phyloP scores from a whole-genome alignment of 495 filamentous ascomycete species.

The Trichoderma gamsii region DNA sequence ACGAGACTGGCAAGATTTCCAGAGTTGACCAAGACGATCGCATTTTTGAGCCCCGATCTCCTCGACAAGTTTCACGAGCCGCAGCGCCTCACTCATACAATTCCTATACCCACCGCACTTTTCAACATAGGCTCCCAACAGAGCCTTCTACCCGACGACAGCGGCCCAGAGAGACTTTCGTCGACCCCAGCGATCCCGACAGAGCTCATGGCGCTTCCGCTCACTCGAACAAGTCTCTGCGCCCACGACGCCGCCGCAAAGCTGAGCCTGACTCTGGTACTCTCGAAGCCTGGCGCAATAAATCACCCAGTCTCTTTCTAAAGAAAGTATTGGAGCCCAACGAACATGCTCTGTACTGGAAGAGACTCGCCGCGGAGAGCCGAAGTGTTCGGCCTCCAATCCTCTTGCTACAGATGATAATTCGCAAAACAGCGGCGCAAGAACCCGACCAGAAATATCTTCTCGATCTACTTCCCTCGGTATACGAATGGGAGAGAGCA shows the following conservation, averaged over 20 bases:
- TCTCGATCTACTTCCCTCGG: not conserved
- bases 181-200: not conserved
- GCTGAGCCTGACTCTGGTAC: not conserved
- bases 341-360: not conserved
- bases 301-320: not conserved
- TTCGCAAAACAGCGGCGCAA: not conserved
- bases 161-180: not conserved
- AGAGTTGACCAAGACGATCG: not conserved
- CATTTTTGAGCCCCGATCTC: not conserved
- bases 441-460: not conserved
- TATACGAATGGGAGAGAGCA: not conserved
- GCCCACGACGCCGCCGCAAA: not conserved
- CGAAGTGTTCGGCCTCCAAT: not conserved
- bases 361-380: not conserved
- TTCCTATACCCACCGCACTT: not conserved
- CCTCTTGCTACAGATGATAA: constrained; percentile 5
- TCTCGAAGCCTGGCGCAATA: not conserved
- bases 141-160: not conserved
- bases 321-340: not conserved
- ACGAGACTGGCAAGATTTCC: not conserved
- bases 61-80: not conserved
- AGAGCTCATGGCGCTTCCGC: not conserved
- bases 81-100: not conserved
- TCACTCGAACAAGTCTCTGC: not conserved
- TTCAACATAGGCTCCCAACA: not conserved